Evolutionary conservation across 108 stramenopile species (phyloP).

Genomic region (Cyclostephanos invisitatus): DNA sequence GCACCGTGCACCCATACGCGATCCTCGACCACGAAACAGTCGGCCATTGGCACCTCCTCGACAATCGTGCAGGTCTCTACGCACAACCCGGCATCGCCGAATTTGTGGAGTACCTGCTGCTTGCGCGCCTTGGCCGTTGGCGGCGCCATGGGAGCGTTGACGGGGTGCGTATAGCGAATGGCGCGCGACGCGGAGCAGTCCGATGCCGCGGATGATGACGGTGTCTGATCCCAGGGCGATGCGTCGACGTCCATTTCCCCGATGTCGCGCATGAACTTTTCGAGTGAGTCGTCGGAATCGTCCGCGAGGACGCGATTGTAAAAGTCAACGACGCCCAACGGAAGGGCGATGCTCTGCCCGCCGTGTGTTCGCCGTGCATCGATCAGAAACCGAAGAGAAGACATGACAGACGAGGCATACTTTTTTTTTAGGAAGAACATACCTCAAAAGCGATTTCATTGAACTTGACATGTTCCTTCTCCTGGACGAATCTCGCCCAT

Average conservation of each 20-base stretch:
- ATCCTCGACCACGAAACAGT: constrained; percentile 84
- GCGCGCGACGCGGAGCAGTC: constrained; percentile 41
- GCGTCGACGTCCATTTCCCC: constrained; percentile 58
- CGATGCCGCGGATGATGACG: background rate
- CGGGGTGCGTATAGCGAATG: constrained; percentile 74
- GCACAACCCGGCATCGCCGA: constrained; percentile 58
- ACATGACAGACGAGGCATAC: background rate
- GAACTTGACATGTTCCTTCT: constrained; percentile 30
- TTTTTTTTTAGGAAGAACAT: background rate
- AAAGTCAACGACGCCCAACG: constrained; percentile 58
- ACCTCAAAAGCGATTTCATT: constrained; percentile 37
- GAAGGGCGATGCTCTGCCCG: constrained; percentile 18
- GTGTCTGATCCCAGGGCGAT: constrained; percentile 56
- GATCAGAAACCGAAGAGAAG: background rate
- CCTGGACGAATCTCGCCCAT: constrained; percentile 29
- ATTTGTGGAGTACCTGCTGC: constrained; percentile 61
- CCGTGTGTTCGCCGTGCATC: background rate
- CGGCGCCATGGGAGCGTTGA: constrained; percentile 87
- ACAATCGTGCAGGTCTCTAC: constrained; percentile 77
- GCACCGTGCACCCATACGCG: constrained; percentile 55
- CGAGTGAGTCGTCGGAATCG: constrained; percentile 54
- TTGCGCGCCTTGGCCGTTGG: constrained; percentile 74
- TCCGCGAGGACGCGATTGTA: constrained; percentile 55
- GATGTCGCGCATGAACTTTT: constrained; percentile 50
- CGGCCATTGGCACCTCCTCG: constrained; percentile 84